Conservation (phyloP, 306 rosid species). For the Castanopsis chinensis region DNA sequence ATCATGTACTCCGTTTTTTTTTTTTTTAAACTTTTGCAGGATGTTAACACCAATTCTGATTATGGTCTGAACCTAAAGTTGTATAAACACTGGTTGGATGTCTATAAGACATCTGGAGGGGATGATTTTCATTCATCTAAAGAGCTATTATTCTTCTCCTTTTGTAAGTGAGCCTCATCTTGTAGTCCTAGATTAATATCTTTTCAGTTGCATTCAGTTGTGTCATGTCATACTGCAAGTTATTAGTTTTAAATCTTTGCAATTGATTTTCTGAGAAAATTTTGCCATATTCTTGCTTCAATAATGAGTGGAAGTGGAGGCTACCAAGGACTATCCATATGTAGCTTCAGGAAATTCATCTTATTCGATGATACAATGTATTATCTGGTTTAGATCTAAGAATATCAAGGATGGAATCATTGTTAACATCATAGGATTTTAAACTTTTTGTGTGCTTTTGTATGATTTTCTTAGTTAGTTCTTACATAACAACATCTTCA, state of each 20-base stretch:
- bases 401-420: too few species aligned
- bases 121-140: conserved; percentile 57
- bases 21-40: conserved; percentile 52
- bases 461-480: too few species aligned
- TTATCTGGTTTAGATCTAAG: too few species aligned
- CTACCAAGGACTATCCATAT: neutral
- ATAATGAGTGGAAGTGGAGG: neutral
- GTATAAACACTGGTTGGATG: conserved; percentile 78
- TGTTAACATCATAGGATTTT: too few species aligned
- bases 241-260: neutral
- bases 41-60: conserved; percentile 34
- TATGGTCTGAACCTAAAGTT: conserved; percentile 54
- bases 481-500: too few species aligned
- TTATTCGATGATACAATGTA: too few species aligned
- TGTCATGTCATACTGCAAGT: conserved; percentile 7
- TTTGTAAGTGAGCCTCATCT: conserved; percentile 57
- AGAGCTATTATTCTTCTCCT: conserved; percentile 62
- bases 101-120: conserved; percentile 65
- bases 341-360: too few species aligned
- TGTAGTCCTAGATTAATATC: conserved; percentile 13
- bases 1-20: neutral
- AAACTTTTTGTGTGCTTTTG: too few species aligned
- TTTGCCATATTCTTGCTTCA: conserved; percentile 6
- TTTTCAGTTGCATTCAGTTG: conserved; percentile 1
- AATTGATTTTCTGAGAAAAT: conserved; percentile 1